These are phyloP conservation scores for Lupinus albus DNA, from an alignment of 306 rosid species.

Conservation along the genomic window DNA sequence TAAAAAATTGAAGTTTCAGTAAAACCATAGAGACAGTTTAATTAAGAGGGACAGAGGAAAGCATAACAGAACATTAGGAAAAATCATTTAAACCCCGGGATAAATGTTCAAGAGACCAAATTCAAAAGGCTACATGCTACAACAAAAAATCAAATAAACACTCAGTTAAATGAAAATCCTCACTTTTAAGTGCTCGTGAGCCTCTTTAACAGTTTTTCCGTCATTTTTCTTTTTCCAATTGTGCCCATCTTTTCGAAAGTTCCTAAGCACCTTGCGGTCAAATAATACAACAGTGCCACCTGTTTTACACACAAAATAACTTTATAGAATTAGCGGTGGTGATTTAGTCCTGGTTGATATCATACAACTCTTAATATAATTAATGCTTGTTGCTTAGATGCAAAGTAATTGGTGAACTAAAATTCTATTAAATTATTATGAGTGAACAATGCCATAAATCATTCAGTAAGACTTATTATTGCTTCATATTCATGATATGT, in stretches of 20 bases:
- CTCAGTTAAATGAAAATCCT: constrained; percentile 43
- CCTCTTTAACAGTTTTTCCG: constrained; percentile 97
- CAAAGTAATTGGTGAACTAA: constrained; percentile 12
- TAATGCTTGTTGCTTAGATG: constrained; percentile 18
- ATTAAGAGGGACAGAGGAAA: background rate
- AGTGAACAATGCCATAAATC: constrained; percentile 32
- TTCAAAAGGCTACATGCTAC: constrained; percentile 31
- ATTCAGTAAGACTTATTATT: constrained; percentile 5
- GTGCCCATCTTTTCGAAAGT: constrained; percentile 94
- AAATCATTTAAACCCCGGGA: background rate
- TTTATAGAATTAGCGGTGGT: constrained; percentile 26
- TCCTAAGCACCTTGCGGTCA: constrained; percentile 92
- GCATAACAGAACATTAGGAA: too few species aligned
- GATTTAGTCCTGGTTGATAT: constrained; percentile 27
- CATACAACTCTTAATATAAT: constrained; percentile 14
- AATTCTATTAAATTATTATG: constrained; percentile 10
- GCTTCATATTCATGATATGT: constrained; percentile 32
- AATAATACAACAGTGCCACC: constrained; percentile 83
- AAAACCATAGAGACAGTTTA: constrained; percentile 3
- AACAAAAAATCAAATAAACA: constrained; percentile 22
- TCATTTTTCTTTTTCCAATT: constrained; percentile 98
- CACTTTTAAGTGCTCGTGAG: constrained; percentile 98
- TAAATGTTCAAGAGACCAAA: background rate
- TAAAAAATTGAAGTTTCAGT: too few species aligned
- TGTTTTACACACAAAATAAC: constrained; percentile 45